These are phyloP conservation scores for Pseudogymnoascus sp. DNA, from an alignment of 2,329 filamentous ascomycete species.

Conservation along the genomic window DNA sequence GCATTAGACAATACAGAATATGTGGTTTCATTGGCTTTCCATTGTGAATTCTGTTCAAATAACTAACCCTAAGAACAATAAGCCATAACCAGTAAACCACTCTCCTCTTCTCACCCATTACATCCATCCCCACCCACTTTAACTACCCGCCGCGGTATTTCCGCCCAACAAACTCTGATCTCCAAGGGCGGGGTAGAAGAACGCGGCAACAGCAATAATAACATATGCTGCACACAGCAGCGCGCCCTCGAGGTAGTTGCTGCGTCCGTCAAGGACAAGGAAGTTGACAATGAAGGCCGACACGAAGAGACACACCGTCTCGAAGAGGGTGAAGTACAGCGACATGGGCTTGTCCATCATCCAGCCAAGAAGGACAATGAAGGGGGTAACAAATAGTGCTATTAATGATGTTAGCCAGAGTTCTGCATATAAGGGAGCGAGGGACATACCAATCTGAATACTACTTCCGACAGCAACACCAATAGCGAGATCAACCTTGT, in stretches of 20 bases:
- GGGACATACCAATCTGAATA: conserved; percentile 54
- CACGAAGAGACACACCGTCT: conserved; percentile 80
- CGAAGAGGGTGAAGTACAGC: conserved; percentile 80
- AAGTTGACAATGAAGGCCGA: conserved; percentile 84
- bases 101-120: background rate
- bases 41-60: background rate
- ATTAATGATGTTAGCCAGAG: background rate
- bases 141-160: conserved; percentile 22
- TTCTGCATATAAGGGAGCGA: background rate
- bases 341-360: conserved; percentile 61
- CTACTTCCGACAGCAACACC: conserved; percentile 63
- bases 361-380: conserved; percentile 67
- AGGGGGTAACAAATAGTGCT: conserved; percentile 60
- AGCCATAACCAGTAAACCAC: background rate
- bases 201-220: conserved; percentile 59
- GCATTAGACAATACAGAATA: background rate
- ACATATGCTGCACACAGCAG: conserved; percentile 59
- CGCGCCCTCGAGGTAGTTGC: conserved; percentile 78
- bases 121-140: conserved; percentile 14
- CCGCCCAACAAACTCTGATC: conserved; percentile 38
- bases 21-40: background rate
- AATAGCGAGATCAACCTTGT: conserved; percentile 70
- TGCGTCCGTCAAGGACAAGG: conserved; percentile 74
- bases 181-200: conserved; percentile 52
- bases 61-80: background rate